Base-by-base conservation (phyloP, 225 moss, liverwort and hornwort genomes). In the Anthoceros angustus region DNA sequence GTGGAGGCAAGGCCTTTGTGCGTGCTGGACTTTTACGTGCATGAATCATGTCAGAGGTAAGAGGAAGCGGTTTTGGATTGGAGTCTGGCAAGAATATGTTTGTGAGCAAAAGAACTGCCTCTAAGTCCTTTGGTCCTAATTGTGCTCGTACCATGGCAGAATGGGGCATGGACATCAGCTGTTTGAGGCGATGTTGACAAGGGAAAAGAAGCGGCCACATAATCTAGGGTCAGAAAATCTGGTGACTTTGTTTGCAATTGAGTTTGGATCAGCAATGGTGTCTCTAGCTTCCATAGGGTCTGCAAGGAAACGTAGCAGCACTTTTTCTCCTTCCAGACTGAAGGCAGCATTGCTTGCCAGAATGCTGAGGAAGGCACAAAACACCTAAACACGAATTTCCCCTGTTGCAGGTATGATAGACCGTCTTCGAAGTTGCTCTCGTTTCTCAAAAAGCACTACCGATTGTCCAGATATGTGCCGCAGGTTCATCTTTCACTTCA, bases 11-110 rank as follows among this genome's bases (percentile, higher is more conserved):
- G 88, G 42, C 95, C 95, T 12, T 70, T 91, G 26, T 91, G 95
- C 69, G 86, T 91, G 67, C 81, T 95, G 24, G 95, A 95, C 63
- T 91, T 95, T 61, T 95, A 86, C 66, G 91, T 95, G n/a, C 95
- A 95, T 55, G 86, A 88, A 67, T 85, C 88, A 20, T 79, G 85
- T 78, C 91, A 91, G 68, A 91, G 91, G 95, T 90, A 46, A 46
- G 16, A 46, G 16, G 16, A 46, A 11, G 8, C 43, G 8, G 43
- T 46, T 46, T 46, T 46, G 45, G 1, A 2, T 48, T 48, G 2
- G 12, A 48, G 18, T 12, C 2, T 48, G 46, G 46, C 18, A 48
- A 48, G 46, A 5, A 15, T 0, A 55, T 20, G 5, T 55, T 55
- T 55, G 8, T 32, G 32, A 32, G 32, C 32, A 32, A 32, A 4